phyloP scores from a whole-genome alignment of 2,329 filamentous ascomycete species.

The Fusarium torulosum region DNA sequence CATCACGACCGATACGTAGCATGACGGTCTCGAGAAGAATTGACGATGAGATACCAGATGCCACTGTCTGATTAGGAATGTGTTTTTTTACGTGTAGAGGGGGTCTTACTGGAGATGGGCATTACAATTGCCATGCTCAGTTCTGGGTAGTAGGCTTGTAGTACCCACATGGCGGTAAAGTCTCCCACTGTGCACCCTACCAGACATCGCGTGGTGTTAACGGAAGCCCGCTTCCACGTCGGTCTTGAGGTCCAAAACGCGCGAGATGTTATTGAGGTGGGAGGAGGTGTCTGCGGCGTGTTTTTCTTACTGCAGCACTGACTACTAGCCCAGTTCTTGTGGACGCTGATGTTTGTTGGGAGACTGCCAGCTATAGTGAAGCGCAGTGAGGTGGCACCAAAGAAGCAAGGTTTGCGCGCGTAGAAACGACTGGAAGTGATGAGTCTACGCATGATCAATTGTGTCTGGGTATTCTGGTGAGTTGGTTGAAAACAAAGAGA shows the following conservation, averaged over 20 bases:
- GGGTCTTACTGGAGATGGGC: constrained; percentile 61
- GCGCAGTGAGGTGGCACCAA: background rate
- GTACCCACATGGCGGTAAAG: constrained; percentile 67
- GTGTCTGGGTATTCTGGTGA: accelerated
- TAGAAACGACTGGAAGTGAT: accelerated
- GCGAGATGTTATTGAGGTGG: background rate
- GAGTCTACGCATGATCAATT: background rate
- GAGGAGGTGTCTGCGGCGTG: background rate
- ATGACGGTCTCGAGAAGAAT: constrained; percentile 66
- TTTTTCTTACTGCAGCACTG: constrained; percentile 28
- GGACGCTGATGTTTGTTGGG: background rate
- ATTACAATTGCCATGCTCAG: constrained; percentile 63
- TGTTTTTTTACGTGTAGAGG: accelerated
- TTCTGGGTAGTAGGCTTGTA: constrained; percentile 62
- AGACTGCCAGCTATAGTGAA: background rate
- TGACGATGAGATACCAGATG: constrained; percentile 63
- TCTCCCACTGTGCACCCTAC: constrained; percentile 68
- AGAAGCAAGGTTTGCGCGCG: background rate
- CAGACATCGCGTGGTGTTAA: constrained; percentile 69
- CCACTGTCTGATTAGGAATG: constrained; percentile 55
- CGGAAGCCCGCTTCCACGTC: constrained; percentile 62
- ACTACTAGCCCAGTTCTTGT: constrained; percentile 27
- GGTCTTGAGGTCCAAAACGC: constrained; percentile 52
- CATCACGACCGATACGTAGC: constrained; percentile 62
- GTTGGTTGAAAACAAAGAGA: background rate